Base-by-base conservation (phyloP, 306 rosid genomes). In the Urtica urens region DNA sequence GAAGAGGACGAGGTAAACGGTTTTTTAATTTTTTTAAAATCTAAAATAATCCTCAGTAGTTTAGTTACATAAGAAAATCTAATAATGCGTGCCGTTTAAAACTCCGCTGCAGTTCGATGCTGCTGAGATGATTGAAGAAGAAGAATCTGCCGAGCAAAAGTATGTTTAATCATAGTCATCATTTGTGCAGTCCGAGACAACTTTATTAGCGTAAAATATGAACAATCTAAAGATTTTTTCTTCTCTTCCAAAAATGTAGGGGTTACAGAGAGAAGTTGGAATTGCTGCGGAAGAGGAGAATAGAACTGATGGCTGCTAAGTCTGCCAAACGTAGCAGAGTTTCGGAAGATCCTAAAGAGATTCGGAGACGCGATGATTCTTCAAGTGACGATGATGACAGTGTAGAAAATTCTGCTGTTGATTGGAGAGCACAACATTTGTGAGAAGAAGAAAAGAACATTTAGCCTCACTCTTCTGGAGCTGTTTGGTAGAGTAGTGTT, bases 341-440 rank as follows among this genome's bases (percentile, higher is more conserved):
- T 46, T 62, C 70, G 0, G 77, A 75, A 56, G 60, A 20, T 46
- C 71, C 40, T 14, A 46, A 37, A 31, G 68, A 64, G 58, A 74
- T 63, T 43, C 55, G 85, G 7, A 62, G 20, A 25, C 77, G 23
- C 13, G 79, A 75, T 38, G 82, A 71, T 27, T 73, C 93, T 23
- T 78, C 72, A 23, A 87, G 85, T 30, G 96, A 83, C 63, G 90
- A 68, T 38, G 90, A 68, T 38, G 94, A 87, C 28, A 60, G 79
- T 51, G 82, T 63, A 44, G 90, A 61, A 38, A 60, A 83, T 73
- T 83, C 80, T 58, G 82, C 93, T 7, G 82, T 87, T 57, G 94
- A 87, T 57, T 87, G 96, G 96, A 75, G 96, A 69, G 96, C 96
- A 64, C 96, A 87, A 58, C 94, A 83, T 65, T 55, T 73, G 71